Base-by-base conservation (phyloP, 176 grass and related monocot genomes). In the Carex pumila region DNA sequence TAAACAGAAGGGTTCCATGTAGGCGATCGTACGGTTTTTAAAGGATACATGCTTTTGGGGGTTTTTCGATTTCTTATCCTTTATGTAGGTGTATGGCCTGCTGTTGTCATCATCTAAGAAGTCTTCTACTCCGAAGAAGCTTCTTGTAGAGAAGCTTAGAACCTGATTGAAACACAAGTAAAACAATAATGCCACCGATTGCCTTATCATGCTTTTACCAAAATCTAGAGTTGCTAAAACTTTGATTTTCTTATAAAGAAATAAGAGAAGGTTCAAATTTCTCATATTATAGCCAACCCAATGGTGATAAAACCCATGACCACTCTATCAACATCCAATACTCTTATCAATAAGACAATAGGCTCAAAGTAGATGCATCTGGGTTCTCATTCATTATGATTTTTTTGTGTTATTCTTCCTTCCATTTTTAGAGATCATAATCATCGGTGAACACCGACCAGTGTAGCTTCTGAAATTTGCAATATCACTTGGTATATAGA, bases 111-210 rank as follows among this genome's bases (percentile, higher is more conserved):
- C 92, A 4, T 94, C 92, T 73, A 98, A 50, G 10, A 94, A 95
- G 73, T 98, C 91, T 79, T 97, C 94, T 34, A 97, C 92, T 5
- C 94, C 94, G 14, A 97, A 94, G 87, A 97, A 94, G 77, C 94
- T 97, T 85, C 94, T 90, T 2, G 73, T 56, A 12, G 92, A 85
- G 30, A 81, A 91, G 17, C 86, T 82, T 66, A 94, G 39, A 29
- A 90, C 83, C 94, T 97, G 45, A 63, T 62, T 47, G 57, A 81
- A 81, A 19, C 22, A 81, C 12, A 62, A 64, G 19, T 64, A 19
- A 81, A 64, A 81, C 18, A 81, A 81, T 45, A 25, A 64, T 36
- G 41, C 18, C 36, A 49, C 21, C 7, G 3, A 79, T 18, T 61
- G 32, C 41, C 70, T 49, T 21, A 47, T 49, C 39, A 72, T 72